Percentiles rank a stretch among this genome's conserved stretches.
phyloP scores from a whole-genome alignment of 495 filamentous ascomycete species.

The Penicillium pancosmium region DNA sequence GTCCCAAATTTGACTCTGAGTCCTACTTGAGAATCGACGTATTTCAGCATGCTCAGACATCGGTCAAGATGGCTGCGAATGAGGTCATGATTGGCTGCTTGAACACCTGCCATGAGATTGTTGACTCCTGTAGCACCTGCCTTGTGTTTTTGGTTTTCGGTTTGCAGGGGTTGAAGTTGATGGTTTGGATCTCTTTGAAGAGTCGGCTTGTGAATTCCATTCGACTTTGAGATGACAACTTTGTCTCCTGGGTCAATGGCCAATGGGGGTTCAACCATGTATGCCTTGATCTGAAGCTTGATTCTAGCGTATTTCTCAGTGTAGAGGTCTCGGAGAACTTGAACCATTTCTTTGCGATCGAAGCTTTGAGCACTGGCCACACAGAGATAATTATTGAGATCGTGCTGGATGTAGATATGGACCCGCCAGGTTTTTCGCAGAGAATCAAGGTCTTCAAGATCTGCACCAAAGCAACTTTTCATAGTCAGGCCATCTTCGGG shows the following conservation, averaged over 20 bases:
- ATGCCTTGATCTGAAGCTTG: slow-evolving; percentile 34
- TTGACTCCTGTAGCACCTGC: neutral
- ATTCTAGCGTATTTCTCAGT: slow-evolving; percentile 35
- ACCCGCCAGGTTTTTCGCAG: slow-evolving; percentile 36
- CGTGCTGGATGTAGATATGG: slow-evolving; percentile 9
- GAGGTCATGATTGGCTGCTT: neutral
- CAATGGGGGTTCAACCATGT: slow-evolving; percentile 45
- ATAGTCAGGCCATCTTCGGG: slow-evolving; percentile 38
- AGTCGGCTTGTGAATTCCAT: neutral
- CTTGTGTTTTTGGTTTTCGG: neutral
- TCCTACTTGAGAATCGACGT: slow-evolving; percentile 42
- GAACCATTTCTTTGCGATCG: slow-evolving; percentile 34
- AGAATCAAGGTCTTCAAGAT: slow-evolving; percentile 50
- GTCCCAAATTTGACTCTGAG: slow-evolving; percentile 63
- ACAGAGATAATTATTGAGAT: slow-evolving; percentile 34
- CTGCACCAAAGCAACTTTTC: slow-evolving; percentile 42
- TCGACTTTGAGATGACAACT: neutral
- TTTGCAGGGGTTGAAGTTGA: neutral
- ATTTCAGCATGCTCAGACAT: slow-evolving; percentile 34
- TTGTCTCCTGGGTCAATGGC: neutral
- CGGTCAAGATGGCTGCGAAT: slow-evolving; percentile 32
- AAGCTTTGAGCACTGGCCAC: slow-evolving; percentile 22
- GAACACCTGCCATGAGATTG: neutral
- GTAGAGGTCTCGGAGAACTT: slow-evolving; percentile 37
- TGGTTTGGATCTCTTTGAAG: neutral